These are phyloP conservation scores for Crinitomyces ghanaensis DNA, from an alignment of 805 yeast genomes.

Conservation along the genomic window DNA sequence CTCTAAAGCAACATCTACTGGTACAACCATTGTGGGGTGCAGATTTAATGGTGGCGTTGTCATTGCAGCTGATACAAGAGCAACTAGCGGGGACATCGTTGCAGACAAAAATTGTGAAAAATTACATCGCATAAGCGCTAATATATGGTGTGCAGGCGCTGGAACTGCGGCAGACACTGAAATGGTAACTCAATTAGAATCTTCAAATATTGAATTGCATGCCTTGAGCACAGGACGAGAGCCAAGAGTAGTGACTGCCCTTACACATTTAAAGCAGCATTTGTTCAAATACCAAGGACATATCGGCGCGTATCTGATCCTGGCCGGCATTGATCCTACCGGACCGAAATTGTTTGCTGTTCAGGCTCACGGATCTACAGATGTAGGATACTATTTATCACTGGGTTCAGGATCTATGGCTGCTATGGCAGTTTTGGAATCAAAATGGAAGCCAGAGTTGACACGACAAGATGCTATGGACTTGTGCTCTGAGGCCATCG, in stretches of 20 bases:
- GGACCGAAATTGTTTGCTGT: conserved; percentile 88
- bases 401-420: conserved; percentile 96
- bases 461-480: conserved; percentile 83
- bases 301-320: conserved; percentile 87
- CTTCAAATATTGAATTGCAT: conserved; percentile 85
- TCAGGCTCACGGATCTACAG: conserved; percentile 98
- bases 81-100: conserved; percentile 91
- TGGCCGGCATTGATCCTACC: conserved; percentile 96
- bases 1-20: conserved; percentile 92
- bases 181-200: conserved; percentile 88
- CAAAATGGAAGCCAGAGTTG: conserved; percentile 71
- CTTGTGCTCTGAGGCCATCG: conserved; percentile 84
- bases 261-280: conserved; percentile 90
- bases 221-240: conserved; percentile 70
- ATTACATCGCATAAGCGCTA: conserved; percentile 78
- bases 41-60: conserved; percentile 89
- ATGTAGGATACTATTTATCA: conserved; percentile 85
- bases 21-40: conserved; percentile 98
- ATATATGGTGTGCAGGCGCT: conserved; percentile 99
- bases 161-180: conserved; percentile 99
- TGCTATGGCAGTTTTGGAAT: conserved; percentile 94
- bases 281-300: conserved; percentile 95
- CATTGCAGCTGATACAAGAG: conserved; percentile 97
- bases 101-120: conserved; percentile 98
- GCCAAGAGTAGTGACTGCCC: conserved; percentile 88